These are phyloP conservation scores for Huntiella omanensis DNA, from an alignment of 2,329 filamentous ascomycete genomes.

Conservation along the genomic window DNA sequence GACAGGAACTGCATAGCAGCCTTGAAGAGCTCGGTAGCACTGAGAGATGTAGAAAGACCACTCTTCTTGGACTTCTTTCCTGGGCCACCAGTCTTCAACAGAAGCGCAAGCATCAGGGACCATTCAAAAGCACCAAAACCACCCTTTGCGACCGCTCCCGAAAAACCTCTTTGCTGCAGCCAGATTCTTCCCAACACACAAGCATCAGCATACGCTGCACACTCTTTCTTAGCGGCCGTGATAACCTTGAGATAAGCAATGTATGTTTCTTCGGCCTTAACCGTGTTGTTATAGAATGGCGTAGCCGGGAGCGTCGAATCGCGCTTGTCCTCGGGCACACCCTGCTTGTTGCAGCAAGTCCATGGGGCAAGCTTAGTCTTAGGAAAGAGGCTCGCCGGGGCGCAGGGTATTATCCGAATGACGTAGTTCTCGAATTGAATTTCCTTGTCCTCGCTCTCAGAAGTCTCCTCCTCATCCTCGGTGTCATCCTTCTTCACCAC, in stretches of 20 bases:
- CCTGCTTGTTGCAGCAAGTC: slow-evolving; percentile 43
- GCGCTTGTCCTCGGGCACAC: slow-evolving; percentile 25
- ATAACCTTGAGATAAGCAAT: slow-evolving; percentile 59
- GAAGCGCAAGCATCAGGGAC: slow-evolving; percentile 58
- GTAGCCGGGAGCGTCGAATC: slow-evolving; percentile 31
- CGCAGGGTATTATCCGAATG: slow-evolving; percentile 62
- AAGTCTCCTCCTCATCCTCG: slow-evolving; percentile 11
- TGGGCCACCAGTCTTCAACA: slow-evolving; percentile 49
- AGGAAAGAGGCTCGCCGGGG: slow-evolving; percentile 51
- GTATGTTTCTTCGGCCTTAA: slow-evolving; percentile 60
- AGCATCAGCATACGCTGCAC: slow-evolving; percentile 59
- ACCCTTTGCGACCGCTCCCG: slow-evolving; percentile 47
- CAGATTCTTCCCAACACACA: slow-evolving; percentile 75
- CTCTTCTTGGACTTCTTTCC: slow-evolving; percentile 31
- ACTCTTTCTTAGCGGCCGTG: slow-evolving; percentile 48
- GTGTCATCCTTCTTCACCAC: slow-evolving; percentile 14
- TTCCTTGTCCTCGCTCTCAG: slow-evolving; percentile 14
- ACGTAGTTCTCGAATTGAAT: slow-evolving; percentile 25
- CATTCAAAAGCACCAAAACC: slow-evolving; percentile 93
- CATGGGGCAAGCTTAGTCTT: slow-evolving; percentile 49
- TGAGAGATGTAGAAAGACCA: slow-evolving; percentile 63
- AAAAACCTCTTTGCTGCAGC: slow-evolving; percentile 74
- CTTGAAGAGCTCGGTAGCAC: slow-evolving; percentile 87
- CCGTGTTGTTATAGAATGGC: slow-evolving; percentile 73
- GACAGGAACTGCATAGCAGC: slow-evolving; percentile 76